A percentile compares a stretch with the other conserved stretches of the same genome.
Conservation (phyloP, 129 eudicot species). For the Centrapalus pauciflorus region DNA sequence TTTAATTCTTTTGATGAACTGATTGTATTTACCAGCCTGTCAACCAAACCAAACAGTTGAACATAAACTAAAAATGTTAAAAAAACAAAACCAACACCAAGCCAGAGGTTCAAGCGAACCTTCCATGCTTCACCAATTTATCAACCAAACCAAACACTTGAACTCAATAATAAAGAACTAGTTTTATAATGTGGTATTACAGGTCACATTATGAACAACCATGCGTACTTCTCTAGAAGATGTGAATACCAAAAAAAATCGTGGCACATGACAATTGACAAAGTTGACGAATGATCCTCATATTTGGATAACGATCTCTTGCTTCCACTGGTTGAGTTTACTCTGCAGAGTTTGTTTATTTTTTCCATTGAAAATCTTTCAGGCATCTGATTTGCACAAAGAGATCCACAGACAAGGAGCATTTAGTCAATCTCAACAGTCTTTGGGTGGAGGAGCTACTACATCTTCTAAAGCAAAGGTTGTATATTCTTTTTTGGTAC, state of each 20-base stretch:
- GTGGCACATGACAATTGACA: neutral
- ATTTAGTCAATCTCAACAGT: constrained; percentile 38
- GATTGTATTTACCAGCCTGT: neutral
- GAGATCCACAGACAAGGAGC: constrained; percentile 46
- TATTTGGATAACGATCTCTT: neutral
- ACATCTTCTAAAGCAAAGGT: constrained; percentile 38
- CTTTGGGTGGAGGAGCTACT: constrained; percentile 35
- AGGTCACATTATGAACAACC: neutral
- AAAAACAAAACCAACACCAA: no score
- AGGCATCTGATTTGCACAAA: constrained; percentile 54
- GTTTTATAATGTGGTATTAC: neutral
- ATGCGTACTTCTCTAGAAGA: neutral
- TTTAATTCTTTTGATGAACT: neutral
- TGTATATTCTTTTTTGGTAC: neutral
- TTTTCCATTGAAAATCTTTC: neutral
- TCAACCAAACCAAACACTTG: no score
- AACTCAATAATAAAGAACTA: no score
- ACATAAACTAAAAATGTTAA: no score
- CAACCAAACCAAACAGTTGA: neutral
- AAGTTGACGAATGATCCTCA: neutral
- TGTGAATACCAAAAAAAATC: neutral
- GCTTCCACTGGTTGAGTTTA: neutral
- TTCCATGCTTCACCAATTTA: no score
- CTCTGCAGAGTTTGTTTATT: neutral
- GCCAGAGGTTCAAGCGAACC: neutral